phyloP scores from a whole-genome alignment of 805 yeast species.

The Yamadazyma akitaensis region DNA sequence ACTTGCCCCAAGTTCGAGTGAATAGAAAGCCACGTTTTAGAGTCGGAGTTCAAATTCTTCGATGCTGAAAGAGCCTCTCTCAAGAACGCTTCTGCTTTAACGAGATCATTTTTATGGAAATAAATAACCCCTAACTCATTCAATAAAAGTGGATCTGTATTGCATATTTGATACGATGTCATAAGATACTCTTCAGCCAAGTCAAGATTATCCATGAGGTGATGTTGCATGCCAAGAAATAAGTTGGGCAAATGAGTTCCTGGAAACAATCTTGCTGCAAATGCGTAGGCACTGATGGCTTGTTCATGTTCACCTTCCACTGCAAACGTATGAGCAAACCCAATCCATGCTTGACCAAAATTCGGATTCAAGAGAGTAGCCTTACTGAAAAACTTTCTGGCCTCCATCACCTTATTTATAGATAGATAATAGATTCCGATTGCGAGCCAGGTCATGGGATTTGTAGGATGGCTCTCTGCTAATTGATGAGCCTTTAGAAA shows the following conservation, averaged over 20 bases:
- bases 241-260: constrained; percentile 88
- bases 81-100: constrained; percentile 67
- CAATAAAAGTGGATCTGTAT: constrained; percentile 79
- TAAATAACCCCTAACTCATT: constrained; percentile 93
- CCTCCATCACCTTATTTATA: constrained; percentile 69
- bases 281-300: constrained; percentile 94
- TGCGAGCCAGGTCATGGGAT: constrained; percentile 86
- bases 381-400: constrained; percentile 82
- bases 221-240: constrained; percentile 93
- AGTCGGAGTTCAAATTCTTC: constrained; percentile 65
- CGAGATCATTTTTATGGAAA: constrained; percentile 68
- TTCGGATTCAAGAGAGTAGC: constrained; percentile 86
- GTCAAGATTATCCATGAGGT: constrained; percentile 78
- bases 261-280: constrained; percentile 87
- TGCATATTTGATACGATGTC: constrained; percentile 73
- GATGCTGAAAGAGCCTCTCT: constrained; percentile 70
- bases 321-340: constrained; percentile 97
- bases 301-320: constrained; percentile 99
- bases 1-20: constrained; percentile 88
- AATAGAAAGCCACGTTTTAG: constrained; percentile 80
- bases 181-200: constrained; percentile 83
- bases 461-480: constrained; percentile 79
- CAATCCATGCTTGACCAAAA: constrained; percentile 96
- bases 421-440: constrained; percentile 87
- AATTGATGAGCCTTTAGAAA: constrained; percentile 79